Percentiles rank a stretch among this genome's conserved stretches.
Conservation (phyloP, 176 grass and related monocot species). For the Thinopyrum elongatum region DNA sequence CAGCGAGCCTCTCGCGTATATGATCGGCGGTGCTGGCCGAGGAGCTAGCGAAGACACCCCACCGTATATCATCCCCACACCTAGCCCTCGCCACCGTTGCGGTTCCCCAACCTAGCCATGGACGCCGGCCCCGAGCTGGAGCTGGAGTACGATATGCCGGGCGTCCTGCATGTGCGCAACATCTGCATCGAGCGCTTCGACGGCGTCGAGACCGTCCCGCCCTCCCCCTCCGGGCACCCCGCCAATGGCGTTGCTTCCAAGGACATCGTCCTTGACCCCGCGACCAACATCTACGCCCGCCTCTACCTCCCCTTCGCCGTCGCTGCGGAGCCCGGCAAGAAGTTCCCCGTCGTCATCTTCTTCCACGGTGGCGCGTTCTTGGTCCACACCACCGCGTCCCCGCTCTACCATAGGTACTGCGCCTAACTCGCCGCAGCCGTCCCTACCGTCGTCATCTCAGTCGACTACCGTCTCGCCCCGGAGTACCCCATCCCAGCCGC, state of each 20-base stretch:
- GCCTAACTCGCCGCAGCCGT: constrained; percentile 35
- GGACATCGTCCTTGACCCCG: constrained; percentile 48
- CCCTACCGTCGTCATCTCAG: constrained; percentile 54
- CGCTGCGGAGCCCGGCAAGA: too few species aligned
- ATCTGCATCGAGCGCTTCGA: too few species aligned
- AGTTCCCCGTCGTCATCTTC: constrained; percentile 67
- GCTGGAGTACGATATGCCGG: too few species aligned
- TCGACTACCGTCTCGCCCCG: constrained; percentile 68
- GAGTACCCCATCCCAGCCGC: constrained; percentile 74
- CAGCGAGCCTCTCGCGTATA: too few species aligned
- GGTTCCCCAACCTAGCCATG: too few species aligned
- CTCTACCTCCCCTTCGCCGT: constrained; percentile 45
- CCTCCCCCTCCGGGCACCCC: constrained; percentile 44
- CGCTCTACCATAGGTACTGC: constrained; percentile 59
- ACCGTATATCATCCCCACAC: too few species aligned
- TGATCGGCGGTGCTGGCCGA: too few species aligned
- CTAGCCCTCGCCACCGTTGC: background rate
- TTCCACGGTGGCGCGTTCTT: constrained; percentile 89
- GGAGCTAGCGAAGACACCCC: too few species aligned
- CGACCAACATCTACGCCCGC: constrained; percentile 46
- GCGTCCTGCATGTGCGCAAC: too few species aligned
- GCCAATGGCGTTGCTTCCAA: constrained; percentile 53
- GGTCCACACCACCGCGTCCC: constrained; percentile 53
- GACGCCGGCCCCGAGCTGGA: constrained; percentile 45
- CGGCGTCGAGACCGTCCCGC: too few species aligned